phyloP scores from a whole-genome alignment of 495 filamentous ascomycete species.

The Hypoxylon rickii region DNA sequence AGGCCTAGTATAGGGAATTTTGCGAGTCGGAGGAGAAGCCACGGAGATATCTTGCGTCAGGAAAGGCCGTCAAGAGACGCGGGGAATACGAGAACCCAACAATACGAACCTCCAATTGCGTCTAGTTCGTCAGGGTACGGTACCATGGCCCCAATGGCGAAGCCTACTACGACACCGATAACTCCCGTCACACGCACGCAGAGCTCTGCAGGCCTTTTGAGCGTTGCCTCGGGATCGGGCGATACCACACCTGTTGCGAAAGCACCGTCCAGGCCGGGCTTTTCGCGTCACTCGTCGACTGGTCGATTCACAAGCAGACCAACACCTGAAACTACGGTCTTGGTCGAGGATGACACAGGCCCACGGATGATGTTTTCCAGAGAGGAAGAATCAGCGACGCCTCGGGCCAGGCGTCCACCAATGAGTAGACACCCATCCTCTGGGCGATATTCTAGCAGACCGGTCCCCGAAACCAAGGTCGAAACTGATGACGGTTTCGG shows the following conservation, averaged over 20 bases:
- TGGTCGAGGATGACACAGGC: conserved; percentile 64
- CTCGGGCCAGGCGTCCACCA: conserved; percentile 44
- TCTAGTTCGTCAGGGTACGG: conserved; percentile 25
- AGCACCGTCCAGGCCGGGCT: conserved; percentile 46
- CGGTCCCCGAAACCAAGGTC: conserved; percentile 64
- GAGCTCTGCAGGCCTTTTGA: conserved; percentile 4
- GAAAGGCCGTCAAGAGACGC: background rate
- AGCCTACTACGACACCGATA: background rate
- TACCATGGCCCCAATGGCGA: conserved; percentile 8
- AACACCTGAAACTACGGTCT: conserved; percentile 73
- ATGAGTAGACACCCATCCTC: conserved; percentile 54
- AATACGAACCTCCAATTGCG: background rate
- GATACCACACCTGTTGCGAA: conserved; percentile 26
- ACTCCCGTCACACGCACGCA: background rate
- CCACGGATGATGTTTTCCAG: conserved; percentile 81
- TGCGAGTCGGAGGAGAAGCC: conserved; percentile 40
- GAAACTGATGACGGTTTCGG: conserved; percentile 60
- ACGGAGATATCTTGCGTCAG: conserved; percentile 37
- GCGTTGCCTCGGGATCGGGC: background rate
- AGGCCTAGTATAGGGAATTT: conserved; percentile 34
- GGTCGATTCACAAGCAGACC: conserved; percentile 72
- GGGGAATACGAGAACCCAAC: background rate
- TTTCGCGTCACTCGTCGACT: conserved; percentile 56
- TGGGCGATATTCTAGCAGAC: conserved; percentile 64
- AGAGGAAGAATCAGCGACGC: conserved; percentile 37